Conservation (phyloP, 805 yeast species). For the Metschnikowia lochheadii region DNA sequence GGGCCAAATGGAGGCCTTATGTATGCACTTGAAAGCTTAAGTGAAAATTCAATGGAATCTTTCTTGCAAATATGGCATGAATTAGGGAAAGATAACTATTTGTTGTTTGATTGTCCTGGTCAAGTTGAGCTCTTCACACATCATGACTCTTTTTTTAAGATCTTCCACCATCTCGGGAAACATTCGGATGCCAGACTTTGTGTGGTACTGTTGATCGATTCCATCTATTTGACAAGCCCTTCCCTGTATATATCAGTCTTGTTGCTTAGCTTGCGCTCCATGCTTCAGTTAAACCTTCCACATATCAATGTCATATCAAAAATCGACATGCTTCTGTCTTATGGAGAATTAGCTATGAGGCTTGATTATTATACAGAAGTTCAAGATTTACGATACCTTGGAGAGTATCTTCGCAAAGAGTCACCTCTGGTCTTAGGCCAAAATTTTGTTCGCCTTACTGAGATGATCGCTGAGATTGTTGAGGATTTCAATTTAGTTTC, state of each 20-base stretch:
- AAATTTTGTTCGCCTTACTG: conserved; percentile 64
- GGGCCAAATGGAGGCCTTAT: conserved; percentile 93
- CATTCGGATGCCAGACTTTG: conserved; percentile 65
- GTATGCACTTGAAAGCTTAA: conserved; percentile 75
- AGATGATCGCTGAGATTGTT: conserved; percentile 74
- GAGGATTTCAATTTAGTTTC: conserved; percentile 84
- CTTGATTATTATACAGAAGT: conserved; percentile 89
- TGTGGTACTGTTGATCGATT: conserved; percentile 84
- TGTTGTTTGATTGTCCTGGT: conserved; percentile 90
- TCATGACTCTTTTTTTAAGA: conserved; percentile 65
- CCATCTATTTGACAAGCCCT: conserved; percentile 76
- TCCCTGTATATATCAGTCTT: conserved; percentile 84
- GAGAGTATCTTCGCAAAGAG: conserved; percentile 69
- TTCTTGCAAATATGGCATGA: conserved; percentile 37
- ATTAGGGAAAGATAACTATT: conserved; percentile 46
- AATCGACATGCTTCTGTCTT: conserved; percentile 73
- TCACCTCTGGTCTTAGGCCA: conserved; percentile 60
- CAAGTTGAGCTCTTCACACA: conserved; percentile 95
- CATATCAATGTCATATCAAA: conserved; percentile 91
- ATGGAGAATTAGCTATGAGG: conserved; percentile 77
- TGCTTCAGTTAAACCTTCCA: conserved; percentile 90
- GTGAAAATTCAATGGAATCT: conserved; percentile 38
- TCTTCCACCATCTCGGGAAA: conserved; percentile 58
- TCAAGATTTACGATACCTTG: conserved; percentile 68
- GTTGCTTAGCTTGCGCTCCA: conserved; percentile 76